A percentile compares a stretch with the other conserved stretches of the same genome.
These are phyloP conservation scores for Apium graveolens DNA, from an alignment of 129 eudicot genomes.

Conservation along the genomic window DNA sequence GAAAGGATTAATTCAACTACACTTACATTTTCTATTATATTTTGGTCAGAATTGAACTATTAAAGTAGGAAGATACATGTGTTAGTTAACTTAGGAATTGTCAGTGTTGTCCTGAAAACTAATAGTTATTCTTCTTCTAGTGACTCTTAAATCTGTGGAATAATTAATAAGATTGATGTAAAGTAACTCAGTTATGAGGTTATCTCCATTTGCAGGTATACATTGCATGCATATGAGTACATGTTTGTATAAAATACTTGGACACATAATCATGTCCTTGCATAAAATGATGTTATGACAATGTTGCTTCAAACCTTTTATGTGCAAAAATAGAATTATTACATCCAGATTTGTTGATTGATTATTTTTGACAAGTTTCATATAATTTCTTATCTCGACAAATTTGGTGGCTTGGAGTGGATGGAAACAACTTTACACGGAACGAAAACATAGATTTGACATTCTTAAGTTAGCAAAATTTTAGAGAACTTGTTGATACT, in stretches of 20 bases:
- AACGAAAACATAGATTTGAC: too few species aligned
- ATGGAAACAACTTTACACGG: too few species aligned
- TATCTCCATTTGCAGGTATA: slow-evolving; percentile 60
- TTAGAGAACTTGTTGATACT: too few species aligned
- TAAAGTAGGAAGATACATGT: too few species aligned
- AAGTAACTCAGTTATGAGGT: not conserved
- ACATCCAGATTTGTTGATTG: too few species aligned
- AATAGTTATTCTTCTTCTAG: not conserved
- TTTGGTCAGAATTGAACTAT: too few species aligned
- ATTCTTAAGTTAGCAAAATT: too few species aligned
- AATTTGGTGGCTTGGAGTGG: too few species aligned
- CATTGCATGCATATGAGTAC: not conserved
- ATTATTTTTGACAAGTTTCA: too few species aligned
- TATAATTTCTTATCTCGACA: too few species aligned
- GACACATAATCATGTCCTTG: not conserved
- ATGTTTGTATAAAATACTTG: not conserved
- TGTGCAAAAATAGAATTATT: slow-evolving; percentile 71
- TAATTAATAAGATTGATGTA: not conserved
- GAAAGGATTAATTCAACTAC: too few species aligned
- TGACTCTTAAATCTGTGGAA: not conserved
- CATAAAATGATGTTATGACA: not conserved
- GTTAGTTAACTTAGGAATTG: not conserved
- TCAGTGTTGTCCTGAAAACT: not conserved
- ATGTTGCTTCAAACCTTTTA: not conserved
- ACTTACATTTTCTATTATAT: too few species aligned